These are phyloP conservation scores for Macadamia tetraphylla DNA, from an alignment of 164 flowering plant species.

Conservation along the genomic window DNA sequence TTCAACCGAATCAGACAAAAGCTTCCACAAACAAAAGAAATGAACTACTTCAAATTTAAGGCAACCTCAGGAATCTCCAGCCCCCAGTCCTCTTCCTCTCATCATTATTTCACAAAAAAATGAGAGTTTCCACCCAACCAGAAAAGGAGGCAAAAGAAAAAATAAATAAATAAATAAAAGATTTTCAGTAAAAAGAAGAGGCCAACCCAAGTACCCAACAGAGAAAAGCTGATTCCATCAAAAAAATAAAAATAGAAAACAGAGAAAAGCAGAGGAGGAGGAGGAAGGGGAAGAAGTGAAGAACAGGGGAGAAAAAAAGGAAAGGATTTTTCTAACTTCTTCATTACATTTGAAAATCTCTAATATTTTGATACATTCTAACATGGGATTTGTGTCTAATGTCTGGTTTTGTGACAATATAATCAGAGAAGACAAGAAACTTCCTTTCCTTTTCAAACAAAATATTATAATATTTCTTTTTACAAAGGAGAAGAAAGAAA, in stretches of 20 bases:
- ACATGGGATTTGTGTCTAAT: slow-evolving; percentile 15
- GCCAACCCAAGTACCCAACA: not conserved
- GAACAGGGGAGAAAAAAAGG: not conserved
- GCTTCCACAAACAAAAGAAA: slow-evolving; percentile 29
- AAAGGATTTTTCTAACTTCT: not conserved
- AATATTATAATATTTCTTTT: slow-evolving; percentile 3
- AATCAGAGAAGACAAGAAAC: slow-evolving; percentile 11
- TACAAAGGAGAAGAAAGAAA: slow-evolving; percentile 2
- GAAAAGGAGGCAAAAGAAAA: not conserved
- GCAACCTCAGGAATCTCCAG: slow-evolving; percentile 40
- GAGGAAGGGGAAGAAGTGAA: not conserved
- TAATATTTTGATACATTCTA: slow-evolving; percentile 13
- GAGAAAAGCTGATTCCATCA: not conserved
- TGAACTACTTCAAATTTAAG: slow-evolving; percentile 32
- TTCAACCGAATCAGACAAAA: slow-evolving; percentile 55
- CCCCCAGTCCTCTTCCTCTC: slow-evolving; percentile 18
- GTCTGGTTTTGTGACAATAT: slow-evolving; percentile 8
- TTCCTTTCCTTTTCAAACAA: slow-evolving; percentile 4
- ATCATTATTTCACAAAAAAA: slow-evolving; percentile 51
- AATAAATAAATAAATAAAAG: not conserved
- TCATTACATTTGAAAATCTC: not conserved
- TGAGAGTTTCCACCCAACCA: slow-evolving; percentile 11
- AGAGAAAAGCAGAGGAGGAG: not conserved
- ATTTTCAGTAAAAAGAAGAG: not conserved
- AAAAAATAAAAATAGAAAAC: not conserved